Evolutionary conservation across 768 basidiomycete genomes (phyloP).

Genomic region (Flagelloscypha sp.): DNA sequence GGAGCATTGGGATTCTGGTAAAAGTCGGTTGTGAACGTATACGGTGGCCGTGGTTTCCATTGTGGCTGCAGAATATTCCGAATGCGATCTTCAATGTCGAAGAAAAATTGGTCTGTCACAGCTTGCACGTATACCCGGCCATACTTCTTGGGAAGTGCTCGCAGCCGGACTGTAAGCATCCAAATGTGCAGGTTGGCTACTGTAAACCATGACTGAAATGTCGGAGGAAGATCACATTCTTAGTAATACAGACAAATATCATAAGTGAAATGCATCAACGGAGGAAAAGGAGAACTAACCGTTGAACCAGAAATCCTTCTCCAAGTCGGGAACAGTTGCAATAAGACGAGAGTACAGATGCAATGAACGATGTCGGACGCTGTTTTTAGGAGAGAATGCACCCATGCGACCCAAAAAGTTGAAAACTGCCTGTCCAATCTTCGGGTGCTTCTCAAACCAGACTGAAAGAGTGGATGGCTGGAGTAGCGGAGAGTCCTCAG

Average conservation of each 20-base stretch:
- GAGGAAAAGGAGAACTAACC: conserved; percentile 31
- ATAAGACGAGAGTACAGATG: conserved; percentile 51
- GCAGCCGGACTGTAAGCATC: conserved; percentile 82
- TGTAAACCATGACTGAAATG: conserved; percentile 97
- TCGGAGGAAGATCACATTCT: conserved; percentile 84
- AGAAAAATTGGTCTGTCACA: conserved; percentile 90
- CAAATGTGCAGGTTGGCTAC: conserved; percentile 89
- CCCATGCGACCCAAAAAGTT: no score
- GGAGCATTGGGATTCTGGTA: conserved; percentile 39
- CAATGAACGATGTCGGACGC: conserved; percentile 52
- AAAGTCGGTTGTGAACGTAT: conserved; percentile 37
- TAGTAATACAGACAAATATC: conserved; percentile 2
- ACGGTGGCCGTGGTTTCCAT: conserved; percentile 31
- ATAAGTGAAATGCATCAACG: conserved; percentile 3
- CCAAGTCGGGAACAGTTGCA: conserved; percentile 48
- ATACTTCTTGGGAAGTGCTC: conserved; percentile 64
- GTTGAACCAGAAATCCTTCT: conserved; percentile 55
- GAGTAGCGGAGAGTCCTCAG: no score
- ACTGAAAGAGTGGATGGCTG: no score
- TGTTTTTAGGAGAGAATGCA: conserved; percentile 37
- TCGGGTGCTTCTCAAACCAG: no score
- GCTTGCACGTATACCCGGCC: conserved; percentile 69
- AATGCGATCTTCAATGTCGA: conserved; percentile 87
- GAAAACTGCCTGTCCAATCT: no score
- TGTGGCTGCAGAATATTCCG: conserved; percentile 68